Conservation (phyloP, 2,329 filamentous ascomycete genomes). For the Aspergillus tubingensis region DNA sequence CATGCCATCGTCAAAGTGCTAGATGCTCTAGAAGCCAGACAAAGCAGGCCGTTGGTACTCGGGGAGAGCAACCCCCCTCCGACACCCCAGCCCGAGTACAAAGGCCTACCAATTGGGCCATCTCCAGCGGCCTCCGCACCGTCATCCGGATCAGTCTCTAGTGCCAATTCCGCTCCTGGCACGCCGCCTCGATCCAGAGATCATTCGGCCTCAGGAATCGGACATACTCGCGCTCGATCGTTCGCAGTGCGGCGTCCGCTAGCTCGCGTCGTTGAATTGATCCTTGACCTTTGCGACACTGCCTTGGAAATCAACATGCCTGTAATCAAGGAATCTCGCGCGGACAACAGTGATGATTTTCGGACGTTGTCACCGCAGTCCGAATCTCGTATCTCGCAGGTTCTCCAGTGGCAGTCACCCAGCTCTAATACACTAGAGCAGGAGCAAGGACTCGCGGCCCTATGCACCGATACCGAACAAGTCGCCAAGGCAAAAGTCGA, state of each 20-base stretch:
- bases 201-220: conserved; percentile 65
- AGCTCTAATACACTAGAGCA: conserved; percentile 89
- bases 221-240: conserved; percentile 78
- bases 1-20: conserved; percentile 93
- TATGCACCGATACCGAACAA: conserved; percentile 89
- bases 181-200: conserved; percentile 67
- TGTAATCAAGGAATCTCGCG: conserved; percentile 80
- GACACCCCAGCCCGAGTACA: conserved; percentile 75
- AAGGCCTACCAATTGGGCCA: conserved; percentile 80
- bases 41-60: conserved; percentile 42
- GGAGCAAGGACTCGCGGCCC: conserved; percentile 80
- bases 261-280: conserved; percentile 88
- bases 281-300: conserved; percentile 94
- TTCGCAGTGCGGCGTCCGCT: conserved; percentile 90
- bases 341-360: conserved; percentile 69
- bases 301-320: conserved; percentile 93
- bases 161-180: conserved; percentile 69
- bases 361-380: conserved; percentile 94
- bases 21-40: conserved; percentile 77
- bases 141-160: conserved; percentile 71
- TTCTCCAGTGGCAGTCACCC: conserved; percentile 94
- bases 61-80: conserved; percentile 51
- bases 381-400: conserved; percentile 89
- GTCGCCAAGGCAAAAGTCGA: conserved; percentile 88
- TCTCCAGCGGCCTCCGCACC: conserved; percentile 66